phyloP scores from a whole-genome alignment of 176 grass and related monocot species.

The Paspalum notatum region DNA sequence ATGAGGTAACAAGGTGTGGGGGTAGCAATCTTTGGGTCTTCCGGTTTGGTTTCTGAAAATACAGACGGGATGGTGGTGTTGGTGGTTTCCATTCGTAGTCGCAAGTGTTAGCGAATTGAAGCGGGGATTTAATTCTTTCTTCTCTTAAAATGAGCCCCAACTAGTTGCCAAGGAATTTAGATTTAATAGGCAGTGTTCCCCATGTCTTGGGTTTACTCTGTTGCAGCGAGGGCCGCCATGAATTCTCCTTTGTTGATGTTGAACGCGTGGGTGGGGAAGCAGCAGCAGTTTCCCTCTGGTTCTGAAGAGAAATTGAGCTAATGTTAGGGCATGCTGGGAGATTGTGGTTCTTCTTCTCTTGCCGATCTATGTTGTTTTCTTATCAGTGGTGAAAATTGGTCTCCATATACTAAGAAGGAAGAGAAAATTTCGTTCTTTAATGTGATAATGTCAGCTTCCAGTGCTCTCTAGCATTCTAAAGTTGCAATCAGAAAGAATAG shows the following conservation, averaged over 20 bases:
- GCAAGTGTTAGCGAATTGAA: not conserved
- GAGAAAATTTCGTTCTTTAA: not conserved
- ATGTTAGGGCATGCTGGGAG: not conserved
- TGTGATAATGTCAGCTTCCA: not conserved
- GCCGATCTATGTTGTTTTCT: not conserved
- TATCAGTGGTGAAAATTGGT: slow-evolving; percentile 5
- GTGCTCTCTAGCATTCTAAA: not conserved
- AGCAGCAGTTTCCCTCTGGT: not conserved
- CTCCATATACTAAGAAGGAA: not conserved
- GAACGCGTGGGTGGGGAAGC: too few relatives aligned
- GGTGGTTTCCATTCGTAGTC: not conserved
- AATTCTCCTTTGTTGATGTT: too few relatives aligned
- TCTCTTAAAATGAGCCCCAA: not conserved
- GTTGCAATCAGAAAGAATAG: not conserved
- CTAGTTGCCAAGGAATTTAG: not conserved
- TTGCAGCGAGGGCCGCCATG: not conserved
- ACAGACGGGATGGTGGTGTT: not conserved
- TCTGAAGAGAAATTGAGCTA: not conserved
- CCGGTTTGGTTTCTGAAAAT: slow-evolving; percentile 6
- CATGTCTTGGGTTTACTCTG: not conserved
- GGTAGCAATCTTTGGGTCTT: slow-evolving; percentile 27
- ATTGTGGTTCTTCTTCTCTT: not conserved
- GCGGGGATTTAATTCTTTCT: not conserved
- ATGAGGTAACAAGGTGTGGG: not conserved
- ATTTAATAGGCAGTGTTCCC: not conserved